Base-by-base conservation (phyloP, 192 early-diverging fungal species). In the Entomortierella chlamydospora region DNA sequence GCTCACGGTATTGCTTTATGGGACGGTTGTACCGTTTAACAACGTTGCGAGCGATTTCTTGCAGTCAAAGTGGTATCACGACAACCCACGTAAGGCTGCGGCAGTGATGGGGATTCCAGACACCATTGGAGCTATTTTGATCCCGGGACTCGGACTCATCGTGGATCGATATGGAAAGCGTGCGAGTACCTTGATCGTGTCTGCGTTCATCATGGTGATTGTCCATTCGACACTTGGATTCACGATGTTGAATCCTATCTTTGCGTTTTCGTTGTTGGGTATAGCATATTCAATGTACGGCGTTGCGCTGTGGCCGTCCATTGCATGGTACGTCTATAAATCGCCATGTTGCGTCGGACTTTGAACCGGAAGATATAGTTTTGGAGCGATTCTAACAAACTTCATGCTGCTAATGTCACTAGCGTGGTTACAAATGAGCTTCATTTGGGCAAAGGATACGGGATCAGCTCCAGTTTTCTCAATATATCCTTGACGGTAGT, bases 71-170 rank as follows among this genome's bases (percentile, higher is more conserved):
- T 92, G 89, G 87, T 90, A 85, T 52, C 81, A 55, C 4, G 82
- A 73, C 5, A 87, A 90, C 50, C 61, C 85, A 20, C 79, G 84
- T 15, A 89, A 66, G 42, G 91, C 91, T 4, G 86, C 89, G 7
- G 82, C 89, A n/a, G 85, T 90, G 28, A 88, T 89, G 86, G 89
- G 88, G 0, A 85, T 92, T 34, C 90, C 90, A 10, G 91, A 92
- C 62, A 71, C 81, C 0, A 57, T 92, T 47, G 87, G 88, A 1
- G 86, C 90, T 1, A 52, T 89, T 26, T 85, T 88, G 17, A 84
- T 84, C 4, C 91, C 91, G 1, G 53, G 87, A 0, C 80, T 85
- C 62, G 90, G 91, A 4, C 39, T 87, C 0, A 54, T 87, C n/a
- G 68, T 91, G 1, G 91, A 92, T 73, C 64, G 64, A 1, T 82